These are phyloP conservation scores for Ogataea neopini DNA, from an alignment of 805 yeast genomes.

Conservation along the genomic window DNA sequence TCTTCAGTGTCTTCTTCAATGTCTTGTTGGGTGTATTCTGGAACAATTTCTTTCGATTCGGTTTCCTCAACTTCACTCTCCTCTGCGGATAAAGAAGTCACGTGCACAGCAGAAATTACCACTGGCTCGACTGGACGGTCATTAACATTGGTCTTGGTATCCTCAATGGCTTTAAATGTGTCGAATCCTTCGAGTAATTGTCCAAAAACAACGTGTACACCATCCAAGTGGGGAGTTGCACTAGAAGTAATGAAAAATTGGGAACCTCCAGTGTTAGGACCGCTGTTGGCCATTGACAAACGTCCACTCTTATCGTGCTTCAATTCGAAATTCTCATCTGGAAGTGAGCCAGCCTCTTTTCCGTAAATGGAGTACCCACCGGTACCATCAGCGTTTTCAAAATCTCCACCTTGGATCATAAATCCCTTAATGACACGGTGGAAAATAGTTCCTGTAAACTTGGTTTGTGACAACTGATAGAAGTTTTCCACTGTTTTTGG, in stretches of 20 bases:
- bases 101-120: slow-evolving; percentile 33
- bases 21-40: no score
- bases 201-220: slow-evolving; percentile 74
- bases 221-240: slow-evolving; percentile 53
- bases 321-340: slow-evolving; percentile 66
- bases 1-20: no score
- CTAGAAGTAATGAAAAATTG: slow-evolving; percentile 69
- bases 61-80: background rate
- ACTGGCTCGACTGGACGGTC: slow-evolving; percentile 49
- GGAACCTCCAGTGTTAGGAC: slow-evolving; percentile 60
- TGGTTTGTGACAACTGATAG: slow-evolving; percentile 45
- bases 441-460: slow-evolving; percentile 61
- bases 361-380: slow-evolving; percentile 87
- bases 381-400: slow-evolving; percentile 60
- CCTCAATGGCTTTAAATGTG: slow-evolving; percentile 60
- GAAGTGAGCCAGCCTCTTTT: slow-evolving; percentile 46
- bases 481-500: slow-evolving; percentile 68
- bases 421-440: slow-evolving; percentile 73
- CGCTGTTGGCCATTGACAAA: slow-evolving; percentile 53
- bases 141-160: slow-evolving; percentile 43
- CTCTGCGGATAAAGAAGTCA: background rate
- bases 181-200: slow-evolving; percentile 70
- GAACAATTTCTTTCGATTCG: no score
- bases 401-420: slow-evolving; percentile 90
- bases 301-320: slow-evolving; percentile 50